Evolutionary conservation across 495 filamentous ascomycete species (phyloP).

Genomic region (Talaromyces stipitatus): DNA sequence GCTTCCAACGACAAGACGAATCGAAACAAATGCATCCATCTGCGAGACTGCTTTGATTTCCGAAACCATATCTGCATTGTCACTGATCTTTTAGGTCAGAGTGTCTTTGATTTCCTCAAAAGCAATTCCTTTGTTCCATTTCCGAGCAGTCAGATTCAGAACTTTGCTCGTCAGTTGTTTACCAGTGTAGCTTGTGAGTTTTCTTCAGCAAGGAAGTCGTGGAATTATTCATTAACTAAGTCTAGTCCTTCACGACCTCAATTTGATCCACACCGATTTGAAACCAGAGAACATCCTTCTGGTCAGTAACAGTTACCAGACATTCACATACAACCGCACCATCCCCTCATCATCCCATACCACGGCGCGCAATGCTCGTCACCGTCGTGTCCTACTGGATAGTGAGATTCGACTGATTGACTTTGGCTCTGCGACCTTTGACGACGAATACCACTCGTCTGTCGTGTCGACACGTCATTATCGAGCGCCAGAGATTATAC

Average conservation of each 20-base stretch:
- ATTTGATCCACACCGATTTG: constrained; percentile 95
- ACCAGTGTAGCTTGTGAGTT: constrained; percentile 96
- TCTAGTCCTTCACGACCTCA: constrained; percentile 89
- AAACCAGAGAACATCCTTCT: constrained; percentile 98
- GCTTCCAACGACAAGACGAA: constrained; percentile 86
- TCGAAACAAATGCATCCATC: constrained; percentile 92
- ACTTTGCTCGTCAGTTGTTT: constrained; percentile 88
- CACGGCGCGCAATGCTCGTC: constrained; percentile 66
- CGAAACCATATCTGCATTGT: constrained; percentile 98
- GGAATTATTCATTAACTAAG: constrained; percentile 12
- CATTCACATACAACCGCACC: constrained; percentile 90
- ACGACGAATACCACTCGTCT: constrained; percentile 96
- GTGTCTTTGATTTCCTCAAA: constrained; percentile 98
- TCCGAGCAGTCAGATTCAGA: constrained; percentile 98
- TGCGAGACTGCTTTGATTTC: constrained; percentile 96
- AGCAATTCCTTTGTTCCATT: constrained; percentile 91
- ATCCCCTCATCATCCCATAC: constrained; percentile 87
- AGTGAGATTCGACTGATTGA: constrained; percentile 97
- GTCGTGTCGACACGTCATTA: constrained; percentile 97
- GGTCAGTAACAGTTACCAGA: constrained; percentile 83
- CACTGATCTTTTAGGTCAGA: constrained; percentile 90
- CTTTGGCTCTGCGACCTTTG: constrained; percentile 95
- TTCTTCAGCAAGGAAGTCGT: neutral
- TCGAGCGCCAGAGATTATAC: constrained; percentile 92
- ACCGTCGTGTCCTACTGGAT: constrained; percentile 82